A percentile compares a stretch with the other conserved stretches of the same genome.
Conservation (phyloP, 1,284 basidiomycete species). For the Kalmanozyma brasiliensis region DNA sequence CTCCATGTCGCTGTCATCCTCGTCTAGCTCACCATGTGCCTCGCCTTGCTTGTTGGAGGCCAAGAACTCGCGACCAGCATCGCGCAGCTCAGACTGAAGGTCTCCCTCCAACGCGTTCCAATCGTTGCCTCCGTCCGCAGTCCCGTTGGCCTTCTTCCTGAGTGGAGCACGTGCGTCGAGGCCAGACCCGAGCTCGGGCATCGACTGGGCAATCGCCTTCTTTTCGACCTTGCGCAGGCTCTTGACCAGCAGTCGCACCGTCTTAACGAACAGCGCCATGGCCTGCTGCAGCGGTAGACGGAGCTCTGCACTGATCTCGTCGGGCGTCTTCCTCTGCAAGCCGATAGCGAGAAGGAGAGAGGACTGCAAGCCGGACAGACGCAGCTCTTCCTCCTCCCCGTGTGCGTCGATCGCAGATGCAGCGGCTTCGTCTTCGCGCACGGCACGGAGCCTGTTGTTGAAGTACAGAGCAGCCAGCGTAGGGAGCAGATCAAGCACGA, state of each 20-base stretch:
- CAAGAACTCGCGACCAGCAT: slow-evolving; percentile 51
- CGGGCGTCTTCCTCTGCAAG: slow-evolving; percentile 88
- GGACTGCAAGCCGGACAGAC: slow-evolving; percentile 56
- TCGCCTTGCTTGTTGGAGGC: slow-evolving; percentile 17
- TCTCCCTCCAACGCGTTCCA: slow-evolving; percentile 49
- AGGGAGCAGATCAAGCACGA: slow-evolving; percentile 91
- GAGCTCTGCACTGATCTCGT: slow-evolving; percentile 74
- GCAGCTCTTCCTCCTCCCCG: slow-evolving; percentile 49
- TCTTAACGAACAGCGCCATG: slow-evolving; percentile 90
- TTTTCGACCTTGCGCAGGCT: slow-evolving; percentile 84
- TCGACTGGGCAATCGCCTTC: slow-evolving; percentile 48
- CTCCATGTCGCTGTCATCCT: slow-evolving; percentile 15
- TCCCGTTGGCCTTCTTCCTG: slow-evolving; percentile 20
- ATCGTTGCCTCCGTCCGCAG: slow-evolving; percentile 15
- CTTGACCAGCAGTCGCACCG: slow-evolving; percentile 85
- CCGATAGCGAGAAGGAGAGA: slow-evolving; percentile 76
- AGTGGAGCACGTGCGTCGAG: slow-evolving; percentile 24
- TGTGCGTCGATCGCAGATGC: slow-evolving; percentile 39
- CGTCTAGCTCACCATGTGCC: slow-evolving; percentile 22
- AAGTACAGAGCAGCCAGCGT: slow-evolving; percentile 84
- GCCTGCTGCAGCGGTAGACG: slow-evolving; percentile 85
- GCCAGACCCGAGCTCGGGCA: slow-evolving; percentile 36
- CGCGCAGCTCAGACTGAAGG: slow-evolving; percentile 54
- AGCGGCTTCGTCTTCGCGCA: slow-evolving; percentile 53
- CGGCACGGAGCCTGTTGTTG: slow-evolving; percentile 70